Percentiles rank a stretch among this genome's conserved stretches.
These are phyloP conservation scores for Penicillium paneum DNA, from an alignment of 2,329 filamentous ascomycete genomes.

Conservation along the genomic window DNA sequence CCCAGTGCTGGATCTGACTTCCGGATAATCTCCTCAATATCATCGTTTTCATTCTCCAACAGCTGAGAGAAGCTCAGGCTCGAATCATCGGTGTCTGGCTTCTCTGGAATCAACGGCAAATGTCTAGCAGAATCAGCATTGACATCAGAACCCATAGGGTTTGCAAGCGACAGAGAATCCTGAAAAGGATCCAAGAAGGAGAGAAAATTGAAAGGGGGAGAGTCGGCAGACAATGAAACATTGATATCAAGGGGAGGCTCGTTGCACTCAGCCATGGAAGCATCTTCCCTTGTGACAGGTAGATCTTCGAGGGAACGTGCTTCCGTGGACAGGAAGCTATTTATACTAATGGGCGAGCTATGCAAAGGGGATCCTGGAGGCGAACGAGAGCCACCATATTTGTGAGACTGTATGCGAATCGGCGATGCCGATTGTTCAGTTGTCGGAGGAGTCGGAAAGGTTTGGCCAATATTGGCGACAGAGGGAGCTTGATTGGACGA, in stretches of 20 bases:
- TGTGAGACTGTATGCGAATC: slow-evolving; percentile 3
- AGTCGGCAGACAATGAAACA: slow-evolving; percentile 16
- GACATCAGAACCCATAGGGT: slow-evolving; percentile 11
- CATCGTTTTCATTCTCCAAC: slow-evolving; percentile 43
- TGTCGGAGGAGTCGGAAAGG: slow-evolving; percentile 16
- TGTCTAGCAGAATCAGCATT: not conserved
- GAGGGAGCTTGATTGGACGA: not conserved
- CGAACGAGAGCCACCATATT: slow-evolving; percentile 2
- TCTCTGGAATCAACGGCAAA: slow-evolving; percentile 4
- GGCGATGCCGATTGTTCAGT: slow-evolving; percentile 16
- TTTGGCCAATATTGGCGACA: not conserved
- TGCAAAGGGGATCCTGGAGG: slow-evolving; percentile 15
- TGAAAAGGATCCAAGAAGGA: slow-evolving; percentile 20
- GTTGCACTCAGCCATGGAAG: slow-evolving; percentile 1
- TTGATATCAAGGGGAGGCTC: slow-evolving; percentile 4
- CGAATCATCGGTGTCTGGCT: slow-evolving; percentile 9
- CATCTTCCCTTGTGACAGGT: not conserved
- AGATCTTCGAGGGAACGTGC: slow-evolving; percentile 14
- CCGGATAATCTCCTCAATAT: slow-evolving; percentile 56
- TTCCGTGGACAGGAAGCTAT: slow-evolving; percentile 18
- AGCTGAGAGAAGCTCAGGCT: slow-evolving; percentile 33
- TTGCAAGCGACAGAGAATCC: slow-evolving; percentile 9
- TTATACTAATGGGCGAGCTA: slow-evolving; percentile 16
- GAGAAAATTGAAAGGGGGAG: slow-evolving; percentile 16
- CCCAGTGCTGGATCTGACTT: slow-evolving; percentile 31